Evolutionary conservation across 169 alveolate genomes (phyloP), one percentile per base, ranked within the genome.

Genomic region (Eimeria zaria): DNA sequence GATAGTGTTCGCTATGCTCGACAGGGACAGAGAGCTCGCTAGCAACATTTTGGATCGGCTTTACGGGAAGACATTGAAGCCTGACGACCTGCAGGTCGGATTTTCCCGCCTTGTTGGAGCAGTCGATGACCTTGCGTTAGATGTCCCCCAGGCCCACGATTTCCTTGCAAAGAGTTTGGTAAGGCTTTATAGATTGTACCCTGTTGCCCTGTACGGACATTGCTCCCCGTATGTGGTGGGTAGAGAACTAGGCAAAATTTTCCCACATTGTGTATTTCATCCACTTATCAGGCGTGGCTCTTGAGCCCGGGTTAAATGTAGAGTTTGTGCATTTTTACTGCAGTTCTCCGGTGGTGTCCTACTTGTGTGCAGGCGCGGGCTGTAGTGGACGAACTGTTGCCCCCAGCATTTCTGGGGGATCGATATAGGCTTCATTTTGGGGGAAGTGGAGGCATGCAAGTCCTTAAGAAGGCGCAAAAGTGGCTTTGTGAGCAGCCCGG

Each of bases 381-480:
- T 5, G 92, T 95, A 1, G 95, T 73, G 46, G 97, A 95, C 64
- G 95, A 95, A 51, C 55, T 95, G 64, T 46, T 95, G 69, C 95
- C 97, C 44, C 97, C 97, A 33, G 80, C 95, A 39, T 95, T 95
- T 51, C 60, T 95, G 60, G 87, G 67, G 30, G 97, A 95, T 67
- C 58, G 95, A 46, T 95, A 84, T 64, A 93, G 97, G 74, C 95
- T 95, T 60, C 95, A 95, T 73, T 95, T 69, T 39, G 97, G 97
- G 30, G 97, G 97, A 30, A 62, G 36, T 39, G 95, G 84, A 39
- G 97, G 97, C 92, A 85, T 95, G 95, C 95, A 74, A 55, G 92
- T 84, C 88, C 69, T 95, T 39, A 89, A 88, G 76, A 84, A 85
- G 71, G 97, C 89, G 36, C 95, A 89, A 46, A 84, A 88, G 95